Evolutionary conservation across 2,329 filamentous ascomycete species (phyloP).

Genomic region (Akanthomyces muscarius): DNA sequence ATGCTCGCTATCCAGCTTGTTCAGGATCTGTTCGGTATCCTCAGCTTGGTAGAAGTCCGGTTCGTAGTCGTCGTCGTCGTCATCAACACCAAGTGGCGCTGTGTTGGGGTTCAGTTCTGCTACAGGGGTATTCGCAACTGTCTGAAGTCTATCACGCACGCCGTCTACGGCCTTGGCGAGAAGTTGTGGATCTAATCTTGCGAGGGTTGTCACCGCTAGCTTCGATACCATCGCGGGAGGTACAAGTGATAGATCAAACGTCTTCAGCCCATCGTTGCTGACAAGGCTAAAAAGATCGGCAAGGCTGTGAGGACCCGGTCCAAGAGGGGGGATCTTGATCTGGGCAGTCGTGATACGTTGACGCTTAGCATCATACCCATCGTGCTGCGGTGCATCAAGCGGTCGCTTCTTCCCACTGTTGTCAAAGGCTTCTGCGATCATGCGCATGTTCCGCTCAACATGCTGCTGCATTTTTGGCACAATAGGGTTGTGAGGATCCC

Average conservation of each 20-base stretch:
- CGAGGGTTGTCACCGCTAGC: conserved; percentile 76
- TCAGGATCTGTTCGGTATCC: conserved; percentile 71
- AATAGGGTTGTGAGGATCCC: conserved; percentile 76
- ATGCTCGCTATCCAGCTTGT: conserved; percentile 70
- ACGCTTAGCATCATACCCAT: conserved; percentile 77
- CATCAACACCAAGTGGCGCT: conserved; percentile 61
- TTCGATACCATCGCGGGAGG: conserved; percentile 71
- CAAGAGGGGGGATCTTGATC: conserved; percentile 63
- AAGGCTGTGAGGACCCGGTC: conserved; percentile 70
- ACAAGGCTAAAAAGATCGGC: conserved; percentile 86
- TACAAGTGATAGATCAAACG: conserved; percentile 79
- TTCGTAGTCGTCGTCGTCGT: conserved; percentile 86
- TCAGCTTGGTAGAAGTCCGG: conserved; percentile 78
- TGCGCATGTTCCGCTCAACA: conserved; percentile 75
- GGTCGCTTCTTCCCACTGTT: conserved; percentile 75
- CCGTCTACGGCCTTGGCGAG: conserved; percentile 70
- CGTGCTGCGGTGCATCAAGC: conserved; percentile 64
- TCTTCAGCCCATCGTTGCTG: conserved; percentile 63
- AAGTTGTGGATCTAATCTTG: conserved; percentile 63
- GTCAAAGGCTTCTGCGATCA: conserved; percentile 73
- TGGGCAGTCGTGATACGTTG: conserved; percentile 56
- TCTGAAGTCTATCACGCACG: conserved; percentile 47
- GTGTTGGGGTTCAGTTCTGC: conserved; percentile 53
- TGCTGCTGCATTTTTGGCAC: conserved; percentile 79
- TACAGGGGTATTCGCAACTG: conserved; percentile 43